phyloP scores from a whole-genome alignment of 2,329 filamentous ascomycete genomes.

The Trichoderma aggressivum region DNA sequence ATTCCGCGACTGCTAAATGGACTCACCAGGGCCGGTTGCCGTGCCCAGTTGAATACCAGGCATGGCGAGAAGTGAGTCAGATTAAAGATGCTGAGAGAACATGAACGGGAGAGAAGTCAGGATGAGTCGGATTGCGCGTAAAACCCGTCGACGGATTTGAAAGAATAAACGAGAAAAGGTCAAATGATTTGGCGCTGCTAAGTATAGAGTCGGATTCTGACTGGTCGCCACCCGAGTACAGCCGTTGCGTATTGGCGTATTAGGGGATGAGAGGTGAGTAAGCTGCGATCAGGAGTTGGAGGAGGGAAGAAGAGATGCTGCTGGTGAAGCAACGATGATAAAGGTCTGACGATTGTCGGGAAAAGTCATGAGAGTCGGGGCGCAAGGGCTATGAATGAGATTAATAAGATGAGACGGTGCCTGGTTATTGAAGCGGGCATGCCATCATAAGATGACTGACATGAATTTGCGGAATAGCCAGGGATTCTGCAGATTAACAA shows the following conservation, averaged over 20 bases:
- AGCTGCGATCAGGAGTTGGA: neutral
- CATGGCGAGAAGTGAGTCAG: conserved; percentile 21
- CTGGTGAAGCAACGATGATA: neutral
- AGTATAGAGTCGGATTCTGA: neutral
- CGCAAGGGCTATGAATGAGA: neutral
- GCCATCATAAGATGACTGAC: neutral
- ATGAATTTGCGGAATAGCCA: neutral
- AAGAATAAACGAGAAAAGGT: neutral
- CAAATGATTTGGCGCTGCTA: neutral
- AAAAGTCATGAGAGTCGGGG: conserved; percentile 3
- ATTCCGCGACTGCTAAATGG: neutral
- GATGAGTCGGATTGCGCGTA: neutral
- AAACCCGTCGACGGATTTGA: neutral
- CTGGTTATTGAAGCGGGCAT: neutral
- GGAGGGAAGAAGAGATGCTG: neutral
- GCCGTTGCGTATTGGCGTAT: neutral
- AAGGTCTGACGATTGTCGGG: neutral
- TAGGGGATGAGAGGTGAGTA: neutral
- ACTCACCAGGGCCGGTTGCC: conserved; percentile 44
- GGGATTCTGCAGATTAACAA: neutral
- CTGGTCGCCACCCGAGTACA: neutral
- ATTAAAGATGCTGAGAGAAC: neutral
- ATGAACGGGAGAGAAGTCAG: neutral
- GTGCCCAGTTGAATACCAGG: conserved; percentile 28
- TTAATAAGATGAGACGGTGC: conserved; percentile 3